Evolutionary conservation across 441 rosid species (phyloP).

Genomic region (Iberis amara): DNA sequence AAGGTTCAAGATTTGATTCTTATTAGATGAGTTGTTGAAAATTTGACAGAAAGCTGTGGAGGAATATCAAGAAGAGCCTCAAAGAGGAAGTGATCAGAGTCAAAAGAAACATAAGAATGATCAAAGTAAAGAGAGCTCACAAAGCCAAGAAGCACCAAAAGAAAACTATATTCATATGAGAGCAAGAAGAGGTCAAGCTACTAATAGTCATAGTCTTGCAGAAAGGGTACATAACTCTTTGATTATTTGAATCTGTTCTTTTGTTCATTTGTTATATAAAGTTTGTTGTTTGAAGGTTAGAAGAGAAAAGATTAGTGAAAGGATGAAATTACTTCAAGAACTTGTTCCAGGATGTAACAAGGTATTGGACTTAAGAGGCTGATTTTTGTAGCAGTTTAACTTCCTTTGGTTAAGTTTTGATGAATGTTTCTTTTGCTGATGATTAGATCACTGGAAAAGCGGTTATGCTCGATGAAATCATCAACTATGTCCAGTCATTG

Average conservation of each 20-base stretch:
- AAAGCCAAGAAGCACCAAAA: conserved; percentile 61
- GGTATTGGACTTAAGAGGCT: conserved; percentile 31
- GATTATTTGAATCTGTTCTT: conserved; percentile 2
- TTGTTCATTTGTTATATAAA: too few relatives aligned
- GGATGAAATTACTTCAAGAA: conserved; percentile 76
- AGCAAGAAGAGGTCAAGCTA: conserved; percentile 92
- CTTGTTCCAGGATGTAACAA: conserved; percentile 76
- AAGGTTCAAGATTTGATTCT: conserved; percentile 3
- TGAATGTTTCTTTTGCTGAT: conserved; percentile 17
- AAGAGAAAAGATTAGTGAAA: conserved; percentile 72
- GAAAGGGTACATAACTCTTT: conserved; percentile 58
- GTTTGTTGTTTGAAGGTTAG: conserved; percentile 43
- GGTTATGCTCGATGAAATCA: conserved; percentile 79
- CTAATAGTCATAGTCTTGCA: conserved; percentile 93
- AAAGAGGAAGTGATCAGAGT: conserved; percentile 41
- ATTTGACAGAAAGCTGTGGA: conserved; percentile 49
- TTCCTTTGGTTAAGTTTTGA: conserved; percentile 13
- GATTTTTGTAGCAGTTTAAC: conserved; percentile 2
- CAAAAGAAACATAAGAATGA: conserved; percentile 61
- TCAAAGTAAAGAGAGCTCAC: conserved; percentile 49
- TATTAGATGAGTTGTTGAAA: too few relatives aligned
- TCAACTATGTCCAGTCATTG: conserved; percentile 72
- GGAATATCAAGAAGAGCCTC: conserved; percentile 42
- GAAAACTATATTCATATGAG: conserved; percentile 83
- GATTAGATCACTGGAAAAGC: conserved; percentile 89